These are phyloP conservation scores for Fusarium neocosmosporiellum DNA, from an alignment of 2,329 filamentous ascomycete species.

Conservation along the genomic window DNA sequence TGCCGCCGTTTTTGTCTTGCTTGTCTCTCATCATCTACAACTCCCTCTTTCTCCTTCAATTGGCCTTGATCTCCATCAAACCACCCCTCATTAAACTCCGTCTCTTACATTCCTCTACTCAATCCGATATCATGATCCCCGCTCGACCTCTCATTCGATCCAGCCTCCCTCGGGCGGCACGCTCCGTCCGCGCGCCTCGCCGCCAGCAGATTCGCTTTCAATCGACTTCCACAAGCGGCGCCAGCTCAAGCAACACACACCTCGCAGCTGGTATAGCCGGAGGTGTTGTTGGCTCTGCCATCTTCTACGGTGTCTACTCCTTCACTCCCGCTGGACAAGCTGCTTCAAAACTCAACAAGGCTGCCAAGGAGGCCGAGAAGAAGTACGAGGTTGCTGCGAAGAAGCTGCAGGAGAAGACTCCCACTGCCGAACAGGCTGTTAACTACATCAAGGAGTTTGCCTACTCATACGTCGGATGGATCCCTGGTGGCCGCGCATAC, in stretches of 20 bases:
- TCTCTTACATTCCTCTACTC: background rate
- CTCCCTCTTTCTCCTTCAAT: background rate
- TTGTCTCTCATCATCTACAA: background rate
- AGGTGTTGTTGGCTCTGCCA: constrained; percentile 55
- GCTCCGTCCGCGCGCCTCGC: constrained; percentile 40
- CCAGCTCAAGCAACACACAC: constrained; percentile 45
- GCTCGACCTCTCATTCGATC: constrained; percentile 46
- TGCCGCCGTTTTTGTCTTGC: background rate
- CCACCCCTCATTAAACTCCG: background rate
- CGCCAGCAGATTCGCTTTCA: constrained; percentile 54
- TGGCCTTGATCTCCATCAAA: background rate
- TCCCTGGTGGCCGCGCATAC: constrained; percentile 76
- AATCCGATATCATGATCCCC: constrained; percentile 44
- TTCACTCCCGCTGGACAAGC: constrained; percentile 58
- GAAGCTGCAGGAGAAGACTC: constrained; percentile 71
- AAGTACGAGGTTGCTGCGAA: constrained; percentile 70
- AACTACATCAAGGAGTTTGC: constrained; percentile 73
- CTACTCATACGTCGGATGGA: constrained; percentile 75
- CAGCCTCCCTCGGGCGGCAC: constrained; percentile 42
- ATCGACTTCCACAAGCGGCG: constrained; percentile 49
- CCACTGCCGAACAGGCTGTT: constrained; percentile 74
- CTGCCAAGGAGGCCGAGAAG: constrained; percentile 65
- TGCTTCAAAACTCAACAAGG: constrained; percentile 57
- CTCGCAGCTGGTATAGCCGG: constrained; percentile 56
- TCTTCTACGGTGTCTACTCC: constrained; percentile 58